These are phyloP conservation scores for Euphorbia schlechtendalii DNA, from an alignment of 441 rosid genomes.

Conservation along the genomic window DNA sequence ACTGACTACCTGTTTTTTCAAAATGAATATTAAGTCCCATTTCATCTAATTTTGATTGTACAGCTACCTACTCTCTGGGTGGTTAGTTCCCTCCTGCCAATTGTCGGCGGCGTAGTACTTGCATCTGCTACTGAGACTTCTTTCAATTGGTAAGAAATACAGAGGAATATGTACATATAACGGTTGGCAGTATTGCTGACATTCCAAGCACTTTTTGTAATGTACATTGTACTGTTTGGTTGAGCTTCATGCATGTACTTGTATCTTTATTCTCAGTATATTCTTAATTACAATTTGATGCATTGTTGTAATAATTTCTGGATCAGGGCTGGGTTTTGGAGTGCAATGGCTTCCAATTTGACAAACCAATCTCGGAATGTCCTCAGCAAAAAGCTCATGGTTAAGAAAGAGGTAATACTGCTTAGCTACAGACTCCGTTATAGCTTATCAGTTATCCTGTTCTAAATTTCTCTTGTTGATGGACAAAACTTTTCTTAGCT, in stretches of 20 bases:
- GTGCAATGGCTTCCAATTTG: slow-evolving; percentile 99
- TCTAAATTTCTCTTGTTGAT: not conserved
- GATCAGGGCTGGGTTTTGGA: slow-evolving; percentile 91
- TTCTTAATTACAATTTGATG: not conserved
- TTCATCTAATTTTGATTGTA: slow-evolving; percentile 15
- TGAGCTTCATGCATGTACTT: not conserved
- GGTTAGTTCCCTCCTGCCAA: slow-evolving; percentile 74
- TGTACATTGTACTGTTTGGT: not conserved
- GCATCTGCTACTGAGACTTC: slow-evolving; percentile 92
- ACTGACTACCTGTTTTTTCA: not conserved
- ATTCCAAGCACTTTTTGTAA: not conserved
- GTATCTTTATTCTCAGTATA: not conserved
- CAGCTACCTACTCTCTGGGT: slow-evolving; percentile 88
- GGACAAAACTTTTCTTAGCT: not conserved
- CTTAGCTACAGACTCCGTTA: slow-evolving; percentile 7
- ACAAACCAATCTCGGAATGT: slow-evolving; percentile 97
- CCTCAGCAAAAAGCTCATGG: slow-evolving; percentile 96
- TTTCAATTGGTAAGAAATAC: slow-evolving; percentile 69
- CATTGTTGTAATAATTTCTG: slow-evolving; percentile 1
- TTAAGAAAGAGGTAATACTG: slow-evolving; percentile 71
- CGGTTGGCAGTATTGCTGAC: not conserved
- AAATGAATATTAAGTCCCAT: slow-evolving; percentile 11
- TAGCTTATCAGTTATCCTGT: not conserved
- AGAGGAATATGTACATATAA: not conserved
- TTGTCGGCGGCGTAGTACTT: slow-evolving; percentile 95